Base-by-base conservation (phyloP, 345 rosid genomes). In the Fremontodendron californicum region DNA sequence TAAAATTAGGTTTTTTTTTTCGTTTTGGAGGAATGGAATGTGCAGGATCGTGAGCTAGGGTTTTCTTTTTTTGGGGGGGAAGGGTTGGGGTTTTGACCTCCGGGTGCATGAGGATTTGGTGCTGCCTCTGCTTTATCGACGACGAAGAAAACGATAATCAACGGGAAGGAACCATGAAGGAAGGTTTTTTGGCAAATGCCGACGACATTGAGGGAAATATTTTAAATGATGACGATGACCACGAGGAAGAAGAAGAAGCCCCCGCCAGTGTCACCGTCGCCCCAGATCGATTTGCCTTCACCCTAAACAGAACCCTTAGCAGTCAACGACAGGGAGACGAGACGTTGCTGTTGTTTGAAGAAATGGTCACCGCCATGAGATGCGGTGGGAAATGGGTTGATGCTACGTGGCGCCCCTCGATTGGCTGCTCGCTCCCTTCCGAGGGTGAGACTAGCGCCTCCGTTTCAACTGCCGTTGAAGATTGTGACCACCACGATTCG, bases 61-160 rank as follows among this genome's bases (percentile, higher is more conserved):
- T 84, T 87, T 77, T 76, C 0, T 40, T 15, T 46, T 65, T 2
- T 7, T 69, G 0, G 0, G 5, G 1, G 11, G 0, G 33, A n/a
- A 43, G 73, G 42, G 67, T 57, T 21, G 61, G 21, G 27, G 55
- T 54, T 74, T 73, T 57, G 37, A 21, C 77, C 71, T 79, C 69
- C 45, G 63, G 78, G 86, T 93, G 97, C 82, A 93, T 93, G 94
- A 95, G 82, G 92, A 90, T 85, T 86, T 90, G 92, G 96, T 90
- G 91, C 78, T 89, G 89, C 81, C 73, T 84, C 21, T 92, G 93
- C 86, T 91, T 93, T 88, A 80, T 75, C 82, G 86, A 81, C 78
- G 85, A 82, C 79, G 88, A 82, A 46, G 81, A 79, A 9, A 80
- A 82, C 62, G 82, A 77, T 19, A 76, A 71, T 45, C 64, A 29